These are phyloP conservation scores for Microcos paniculata DNA, from an alignment of 345 rosid genomes.

Conservation along the genomic window DNA sequence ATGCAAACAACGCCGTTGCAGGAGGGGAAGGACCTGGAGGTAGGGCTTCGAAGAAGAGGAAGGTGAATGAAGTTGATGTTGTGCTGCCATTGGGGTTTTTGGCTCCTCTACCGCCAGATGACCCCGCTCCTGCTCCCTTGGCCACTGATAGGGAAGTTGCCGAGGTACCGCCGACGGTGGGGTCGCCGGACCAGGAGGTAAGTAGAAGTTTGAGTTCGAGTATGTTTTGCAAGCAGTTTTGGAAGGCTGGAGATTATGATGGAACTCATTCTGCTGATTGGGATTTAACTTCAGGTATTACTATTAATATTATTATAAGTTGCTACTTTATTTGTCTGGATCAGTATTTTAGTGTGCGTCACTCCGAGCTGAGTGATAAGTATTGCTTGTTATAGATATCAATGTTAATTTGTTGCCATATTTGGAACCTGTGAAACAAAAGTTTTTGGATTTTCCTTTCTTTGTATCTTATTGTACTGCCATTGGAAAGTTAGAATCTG, in stretches of 20 bases:
- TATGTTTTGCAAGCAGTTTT: slow-evolving; percentile 60
- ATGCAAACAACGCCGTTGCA: not conserved
- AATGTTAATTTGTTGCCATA: not conserved
- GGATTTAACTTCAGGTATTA: slow-evolving; percentile 54
- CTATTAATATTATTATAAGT: not conserved
- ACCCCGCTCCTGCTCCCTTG: slow-evolving; percentile 7
- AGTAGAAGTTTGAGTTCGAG: slow-evolving; percentile 7
- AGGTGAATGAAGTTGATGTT: slow-evolving; percentile 29
- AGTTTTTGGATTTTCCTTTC: not conserved
- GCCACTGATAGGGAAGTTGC: not conserved
- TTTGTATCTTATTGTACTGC: not conserved
- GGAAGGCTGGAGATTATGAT: slow-evolving; percentile 93
- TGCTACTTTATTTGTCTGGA: not conserved
- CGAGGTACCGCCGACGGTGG: slow-evolving; percentile 2
- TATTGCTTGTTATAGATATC: not conserved
- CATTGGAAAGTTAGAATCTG: not conserved
- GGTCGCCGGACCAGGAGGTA: not conserved
- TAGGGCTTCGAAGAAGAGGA: slow-evolving; percentile 20
- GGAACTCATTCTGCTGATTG: slow-evolving; percentile 47
- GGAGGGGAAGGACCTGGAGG: slow-evolving; percentile 15
- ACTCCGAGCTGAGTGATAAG: not conserved
- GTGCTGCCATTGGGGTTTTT: slow-evolving; percentile 50
- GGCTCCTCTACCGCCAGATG: slow-evolving; percentile 35
- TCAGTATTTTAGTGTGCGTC: not conserved
- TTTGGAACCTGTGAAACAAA: not conserved